phyloP scores from a whole-genome alignment of 306 rosid genomes.

The Rosa rugosa region DNA sequence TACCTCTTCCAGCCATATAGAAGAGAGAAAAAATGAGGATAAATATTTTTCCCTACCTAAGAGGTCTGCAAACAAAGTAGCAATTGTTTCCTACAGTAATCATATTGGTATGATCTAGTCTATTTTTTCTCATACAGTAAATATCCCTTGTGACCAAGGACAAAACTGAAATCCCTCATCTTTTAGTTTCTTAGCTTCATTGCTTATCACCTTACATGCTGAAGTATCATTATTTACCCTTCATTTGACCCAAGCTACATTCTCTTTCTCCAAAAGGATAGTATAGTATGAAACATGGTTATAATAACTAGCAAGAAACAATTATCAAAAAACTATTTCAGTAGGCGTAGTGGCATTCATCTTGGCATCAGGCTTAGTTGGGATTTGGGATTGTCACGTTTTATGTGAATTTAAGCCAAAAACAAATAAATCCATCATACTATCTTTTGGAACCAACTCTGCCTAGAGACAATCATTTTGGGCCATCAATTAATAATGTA shows the following conservation, averaged over 20 bases:
- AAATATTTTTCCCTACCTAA: background rate
- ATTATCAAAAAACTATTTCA: background rate
- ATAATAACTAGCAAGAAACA: background rate
- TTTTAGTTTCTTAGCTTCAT: background rate
- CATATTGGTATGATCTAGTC: background rate
- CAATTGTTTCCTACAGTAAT: background rate
- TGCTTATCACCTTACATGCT: background rate
- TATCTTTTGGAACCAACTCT: background rate
- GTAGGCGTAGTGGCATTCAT: background rate
- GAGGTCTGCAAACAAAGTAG: background rate
- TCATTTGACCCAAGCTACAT: background rate
- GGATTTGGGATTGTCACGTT: background rate
- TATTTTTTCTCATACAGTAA: background rate
- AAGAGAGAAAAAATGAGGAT: background rate
- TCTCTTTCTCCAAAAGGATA: background rate
- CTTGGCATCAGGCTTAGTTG: background rate
- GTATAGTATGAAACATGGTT: background rate
- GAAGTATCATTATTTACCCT: background rate
- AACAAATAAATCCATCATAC: background rate
- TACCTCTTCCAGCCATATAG: background rate
- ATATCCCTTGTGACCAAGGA: background rate
- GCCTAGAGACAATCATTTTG: background rate
- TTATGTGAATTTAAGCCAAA: background rate
- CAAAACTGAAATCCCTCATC: background rate
- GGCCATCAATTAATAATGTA: background rate